Conservation (phyloP, 2,329 filamentous ascomycete genomes). For the Clonostachys byssicola region DNA sequence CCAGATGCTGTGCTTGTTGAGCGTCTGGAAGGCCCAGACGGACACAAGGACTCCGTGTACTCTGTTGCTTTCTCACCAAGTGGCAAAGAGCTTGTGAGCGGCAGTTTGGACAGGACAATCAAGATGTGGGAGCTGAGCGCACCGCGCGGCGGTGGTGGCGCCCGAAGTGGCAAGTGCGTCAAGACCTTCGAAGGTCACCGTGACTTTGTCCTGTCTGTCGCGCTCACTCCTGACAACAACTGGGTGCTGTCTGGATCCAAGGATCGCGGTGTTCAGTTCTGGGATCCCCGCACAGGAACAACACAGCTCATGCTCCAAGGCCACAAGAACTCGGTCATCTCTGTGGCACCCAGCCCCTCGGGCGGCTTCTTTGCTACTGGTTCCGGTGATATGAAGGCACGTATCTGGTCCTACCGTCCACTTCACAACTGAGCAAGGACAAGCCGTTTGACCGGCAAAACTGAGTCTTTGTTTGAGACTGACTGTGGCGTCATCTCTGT, state of each 20-base stretch:
- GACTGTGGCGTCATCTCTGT: too few relatives aligned
- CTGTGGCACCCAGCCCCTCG: slow-evolving; percentile 87
- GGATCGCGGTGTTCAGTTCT: slow-evolving; percentile 96
- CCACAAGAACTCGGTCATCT: slow-evolving; percentile 98
- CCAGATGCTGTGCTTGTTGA: slow-evolving; percentile 82
- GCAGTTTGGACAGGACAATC: slow-evolving; percentile 95
- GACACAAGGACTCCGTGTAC: slow-evolving; percentile 96
- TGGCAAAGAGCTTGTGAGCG: slow-evolving; percentile 88
- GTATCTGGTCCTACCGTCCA: slow-evolving; percentile 85
- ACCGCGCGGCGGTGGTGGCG: slow-evolving; percentile 62
- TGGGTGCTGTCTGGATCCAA: slow-evolving; percentile 99
- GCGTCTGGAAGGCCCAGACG: slow-evolving; percentile 85
- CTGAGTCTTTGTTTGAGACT: too few relatives aligned
- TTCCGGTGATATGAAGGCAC: slow-evolving; percentile 93
- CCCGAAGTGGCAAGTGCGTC: slow-evolving; percentile 73
- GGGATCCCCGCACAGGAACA: slow-evolving; percentile 89
- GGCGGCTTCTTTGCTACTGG: slow-evolving; percentile 91
- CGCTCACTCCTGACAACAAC: slow-evolving; percentile 85
- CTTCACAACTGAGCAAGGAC: background rate
- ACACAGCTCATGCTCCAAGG: slow-evolving; percentile 98
- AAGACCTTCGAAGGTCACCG: slow-evolving; percentile 97
- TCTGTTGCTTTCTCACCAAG: slow-evolving; percentile 94
- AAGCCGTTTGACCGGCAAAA: too few relatives aligned
- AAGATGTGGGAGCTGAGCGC: slow-evolving; percentile 96
- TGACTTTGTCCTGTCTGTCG: slow-evolving; percentile 95